Base-by-base conservation (phyloP, 352 stramenopile genomes). In the Pilasporangium apinafurcum region DNA sequence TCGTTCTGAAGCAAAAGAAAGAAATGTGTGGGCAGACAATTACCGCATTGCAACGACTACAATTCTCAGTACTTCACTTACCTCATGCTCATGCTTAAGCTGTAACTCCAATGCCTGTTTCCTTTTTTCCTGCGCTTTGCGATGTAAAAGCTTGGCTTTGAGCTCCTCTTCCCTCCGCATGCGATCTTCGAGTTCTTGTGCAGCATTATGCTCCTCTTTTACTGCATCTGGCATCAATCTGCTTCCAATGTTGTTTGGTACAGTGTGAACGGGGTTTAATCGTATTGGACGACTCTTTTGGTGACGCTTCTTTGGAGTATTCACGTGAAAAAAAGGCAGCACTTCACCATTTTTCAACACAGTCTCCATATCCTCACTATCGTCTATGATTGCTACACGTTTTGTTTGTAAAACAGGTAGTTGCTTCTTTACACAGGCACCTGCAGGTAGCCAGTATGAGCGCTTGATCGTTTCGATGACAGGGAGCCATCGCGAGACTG, bases 401-500 rank as follows among this genome's bases (percentile, higher is more conserved):
- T 59, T 62, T 12, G 14, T 37, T 34, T 59, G 50, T 37, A 80
- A 38, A 21, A 75, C 58, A 1, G 65, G 67, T 29, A 81, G 51
- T 9, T 65, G 49, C 26, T 63, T 68, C 28, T 55, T 46, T 37
- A 77, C 66, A 20, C 63, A 78, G 25, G 53, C 56, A 2, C 76
- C 76, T 5, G 70, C 68, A 1, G 76, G 73, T 10, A 88, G 53
- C 76, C 73, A 86, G 42, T 81, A 86, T n/a, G 76, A 85, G 14
- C 73, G 70, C 40, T 88, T 85, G 37, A 78, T 28, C 20, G 41
- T 26, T 14, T 51, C 49, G 3, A 24, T 4, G n/a, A n/a, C n/a
- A n/a, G n/a, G n/a, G n/a, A n/a, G n/a, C n/a, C n/a, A n/a, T n/a
- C n/a, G n/a, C n/a, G n/a, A n/a, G n/a, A n/a, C n/a, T n/a, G n/a